Evolutionary conservation across 495 filamentous ascomycete species (phyloP).

Genomic region (Aspergillus ellipticus): DNA sequence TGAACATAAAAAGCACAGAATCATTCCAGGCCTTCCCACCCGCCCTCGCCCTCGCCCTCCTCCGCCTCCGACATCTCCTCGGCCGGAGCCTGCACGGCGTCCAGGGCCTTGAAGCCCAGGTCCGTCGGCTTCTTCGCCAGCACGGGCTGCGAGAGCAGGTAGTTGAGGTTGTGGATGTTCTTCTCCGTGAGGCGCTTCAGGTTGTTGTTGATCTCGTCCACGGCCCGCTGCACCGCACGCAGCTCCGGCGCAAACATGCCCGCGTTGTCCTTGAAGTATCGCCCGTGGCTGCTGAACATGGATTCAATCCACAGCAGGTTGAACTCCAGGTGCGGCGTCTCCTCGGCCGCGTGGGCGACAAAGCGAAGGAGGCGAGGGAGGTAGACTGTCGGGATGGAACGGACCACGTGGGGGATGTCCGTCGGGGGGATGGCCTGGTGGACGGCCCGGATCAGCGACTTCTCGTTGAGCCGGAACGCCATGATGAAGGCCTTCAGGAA

Average conservation of each 20-base stretch:
- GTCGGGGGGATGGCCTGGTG: slow-evolving; percentile 77
- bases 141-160: slow-evolving; percentile 55
- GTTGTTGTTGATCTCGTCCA: slow-evolving; percentile 72
- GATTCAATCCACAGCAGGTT: slow-evolving; percentile 88
- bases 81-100: slow-evolving; percentile 19
- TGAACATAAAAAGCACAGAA: slow-evolving; percentile 19
- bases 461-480: slow-evolving; percentile 91
- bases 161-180: slow-evolving; percentile 82
- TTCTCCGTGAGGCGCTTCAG: slow-evolving; percentile 74
- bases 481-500: slow-evolving; percentile 91
- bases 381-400: slow-evolving; percentile 80
- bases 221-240: slow-evolving; percentile 69
- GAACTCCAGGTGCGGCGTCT: slow-evolving; percentile 89
- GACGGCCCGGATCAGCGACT: slow-evolving; percentile 69
- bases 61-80: slow-evolving; percentile 34
- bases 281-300: slow-evolving; percentile 76
- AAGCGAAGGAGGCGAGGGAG: slow-evolving; percentile 76
- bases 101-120: slow-evolving; percentile 24
- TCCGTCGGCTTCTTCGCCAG: slow-evolving; percentile 33
- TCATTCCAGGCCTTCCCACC: slow-evolving; percentile 43
- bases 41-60: slow-evolving; percentile 28
- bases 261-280: slow-evolving; percentile 74
- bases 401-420: slow-evolving; percentile 75
- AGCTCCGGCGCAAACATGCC: slow-evolving; percentile 76
- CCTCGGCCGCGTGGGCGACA: slow-evolving; percentile 81